phyloP scores from a whole-genome alignment of 306 rosid species.

The Rosa persica region DNA sequence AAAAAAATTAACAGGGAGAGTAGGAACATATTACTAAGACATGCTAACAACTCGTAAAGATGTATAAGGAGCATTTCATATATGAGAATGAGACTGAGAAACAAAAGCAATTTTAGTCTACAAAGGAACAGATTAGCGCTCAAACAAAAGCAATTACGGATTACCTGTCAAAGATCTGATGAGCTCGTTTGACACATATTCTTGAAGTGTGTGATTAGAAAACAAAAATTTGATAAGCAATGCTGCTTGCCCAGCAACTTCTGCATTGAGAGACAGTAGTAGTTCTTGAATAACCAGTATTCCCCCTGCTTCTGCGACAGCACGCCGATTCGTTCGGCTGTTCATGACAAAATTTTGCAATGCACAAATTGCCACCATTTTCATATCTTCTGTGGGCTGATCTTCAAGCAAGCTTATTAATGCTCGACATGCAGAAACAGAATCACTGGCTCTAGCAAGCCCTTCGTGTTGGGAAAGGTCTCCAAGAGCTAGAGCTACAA shows the following conservation, averaged over 20 bases:
- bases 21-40: not conserved
- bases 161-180: constrained; percentile 93
- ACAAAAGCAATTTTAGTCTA: not conserved
- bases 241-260: constrained; percentile 85
- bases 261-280: constrained; percentile 71
- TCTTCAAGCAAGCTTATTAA: constrained; percentile 92
- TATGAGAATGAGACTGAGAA: not conserved
- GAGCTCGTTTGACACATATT: constrained; percentile 93
- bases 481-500: constrained; percentile 88
- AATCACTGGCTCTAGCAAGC: constrained; percentile 76
- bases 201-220: constrained; percentile 94
- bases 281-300: constrained; percentile 93
- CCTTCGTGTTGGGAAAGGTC: constrained; percentile 89
- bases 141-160: not conserved
- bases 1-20: not conserved
- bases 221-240: constrained; percentile 79
- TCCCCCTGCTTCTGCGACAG: constrained; percentile 99
- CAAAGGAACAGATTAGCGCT: not conserved
- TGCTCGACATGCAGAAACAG: constrained; percentile 96
- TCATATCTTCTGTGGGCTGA: constrained; percentile 95
- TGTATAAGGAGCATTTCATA: not conserved
- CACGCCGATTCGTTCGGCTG: constrained; percentile 95
- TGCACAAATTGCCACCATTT: constrained; percentile 88
- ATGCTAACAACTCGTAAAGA: not conserved
- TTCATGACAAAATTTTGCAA: constrained; percentile 96